These are phyloP conservation scores for Paramarasmius palmivorus DNA, from an alignment of 1,284 basidiomycete species.

Conservation along the genomic window DNA sequence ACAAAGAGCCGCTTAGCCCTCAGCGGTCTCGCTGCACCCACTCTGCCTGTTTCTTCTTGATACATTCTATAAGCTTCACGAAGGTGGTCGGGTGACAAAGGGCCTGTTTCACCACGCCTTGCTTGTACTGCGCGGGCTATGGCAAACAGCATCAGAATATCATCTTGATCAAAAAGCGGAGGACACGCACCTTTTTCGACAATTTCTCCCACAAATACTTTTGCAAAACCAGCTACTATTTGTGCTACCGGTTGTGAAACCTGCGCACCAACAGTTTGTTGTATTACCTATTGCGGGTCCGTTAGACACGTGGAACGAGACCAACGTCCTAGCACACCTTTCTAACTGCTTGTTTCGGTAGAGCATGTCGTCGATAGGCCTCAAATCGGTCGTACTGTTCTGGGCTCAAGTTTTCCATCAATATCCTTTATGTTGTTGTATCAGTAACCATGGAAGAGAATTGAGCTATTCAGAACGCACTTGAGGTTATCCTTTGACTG, in stretches of 20 bases:
- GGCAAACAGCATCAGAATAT: background rate
- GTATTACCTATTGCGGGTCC: slow-evolving; percentile 66
- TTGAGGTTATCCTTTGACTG: slow-evolving; percentile 84
- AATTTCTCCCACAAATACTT: slow-evolving; percentile 92
- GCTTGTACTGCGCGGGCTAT: slow-evolving; percentile 76
- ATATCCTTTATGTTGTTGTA: slow-evolving; percentile 50
- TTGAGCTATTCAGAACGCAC: slow-evolving; percentile 40
- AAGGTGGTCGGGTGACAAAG: slow-evolving; percentile 83
- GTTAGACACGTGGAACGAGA: background rate
- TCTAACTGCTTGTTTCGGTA: slow-evolving; percentile 81
- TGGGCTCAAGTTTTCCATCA: slow-evolving; percentile 85
- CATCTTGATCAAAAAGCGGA: background rate
- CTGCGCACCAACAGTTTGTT: slow-evolving; percentile 80
- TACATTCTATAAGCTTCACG: slow-evolving; percentile 87
- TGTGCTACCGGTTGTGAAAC: slow-evolving; percentile 86
- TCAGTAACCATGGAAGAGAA: background rate
- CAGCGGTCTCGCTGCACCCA: slow-evolving; percentile 72
- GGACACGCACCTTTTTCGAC: slow-evolving; percentile 74
- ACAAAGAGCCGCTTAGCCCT: slow-evolving; percentile 68
- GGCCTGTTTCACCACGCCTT: slow-evolving; percentile 72
- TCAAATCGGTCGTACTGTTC: slow-evolving; percentile 89
- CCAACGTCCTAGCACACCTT: slow-evolving; percentile 48
- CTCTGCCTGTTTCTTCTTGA: slow-evolving; percentile 75
- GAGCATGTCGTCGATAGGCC: slow-evolving; percentile 79
- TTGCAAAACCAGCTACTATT: slow-evolving; percentile 85